Evolutionary conservation across 2,329 filamentous ascomycete species (phyloP).

Genomic region (Talaromyces albobiverticillius): DNA sequence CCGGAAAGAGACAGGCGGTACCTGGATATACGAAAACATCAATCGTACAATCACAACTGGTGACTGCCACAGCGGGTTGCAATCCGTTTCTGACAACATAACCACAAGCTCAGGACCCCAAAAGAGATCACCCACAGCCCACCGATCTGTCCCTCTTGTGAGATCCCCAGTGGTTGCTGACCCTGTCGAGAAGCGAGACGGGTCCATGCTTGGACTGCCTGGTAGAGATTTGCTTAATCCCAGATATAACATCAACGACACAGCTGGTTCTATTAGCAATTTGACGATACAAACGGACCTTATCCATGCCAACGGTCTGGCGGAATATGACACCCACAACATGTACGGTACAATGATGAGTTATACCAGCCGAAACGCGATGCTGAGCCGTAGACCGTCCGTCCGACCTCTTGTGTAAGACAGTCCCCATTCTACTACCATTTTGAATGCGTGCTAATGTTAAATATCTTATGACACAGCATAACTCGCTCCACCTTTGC

Average conservation of each 20-base stretch:
- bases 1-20: conserved; percentile 13
- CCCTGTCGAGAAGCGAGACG: conserved; percentile 16
- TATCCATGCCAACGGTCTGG: conserved; percentile 61
- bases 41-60: conserved; percentile 15
- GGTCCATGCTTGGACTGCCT: conserved; percentile 57
- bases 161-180: not conserved
- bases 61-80: conserved; percentile 11
- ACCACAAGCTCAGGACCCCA: conserved; percentile 7
- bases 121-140: conserved; percentile 6
- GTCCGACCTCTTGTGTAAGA: conserved; percentile 60
- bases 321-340: conserved; percentile 74
- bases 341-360: conserved; percentile 77
- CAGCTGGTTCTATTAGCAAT: conserved; percentile 51
- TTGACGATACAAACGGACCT: conserved; percentile 66
- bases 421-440: not conserved
- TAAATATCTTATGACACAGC: not conserved
- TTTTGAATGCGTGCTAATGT: not conserved
- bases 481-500: conserved; percentile 76
- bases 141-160: not conserved
- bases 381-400: conserved; percentile 62
- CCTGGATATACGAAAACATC: conserved; percentile 12
- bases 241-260: conserved; percentile 64
- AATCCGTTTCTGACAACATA: conserved; percentile 12
- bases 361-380: conserved; percentile 60
- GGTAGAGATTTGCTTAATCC: conserved; percentile 63